These are phyloP conservation scores for Corynascus novoguineensis DNA, from an alignment of 495 filamentous ascomycete species.

Conservation along the genomic window DNA sequence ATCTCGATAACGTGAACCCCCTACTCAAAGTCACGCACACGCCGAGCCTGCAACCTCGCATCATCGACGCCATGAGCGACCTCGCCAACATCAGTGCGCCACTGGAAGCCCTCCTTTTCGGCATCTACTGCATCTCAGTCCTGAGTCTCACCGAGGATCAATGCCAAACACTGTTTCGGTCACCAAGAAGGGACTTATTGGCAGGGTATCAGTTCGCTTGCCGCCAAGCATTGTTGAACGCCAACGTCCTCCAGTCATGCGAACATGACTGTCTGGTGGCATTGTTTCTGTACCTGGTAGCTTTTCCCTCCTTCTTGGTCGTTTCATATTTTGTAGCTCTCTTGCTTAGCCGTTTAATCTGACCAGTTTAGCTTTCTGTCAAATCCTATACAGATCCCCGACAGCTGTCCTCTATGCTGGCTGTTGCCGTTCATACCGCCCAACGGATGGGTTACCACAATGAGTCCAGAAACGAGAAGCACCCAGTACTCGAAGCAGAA, in stretches of 20 bases:
- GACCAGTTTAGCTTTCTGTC: slow-evolving; percentile 47
- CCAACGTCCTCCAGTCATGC: slow-evolving; percentile 37
- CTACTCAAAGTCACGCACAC: slow-evolving; percentile 50
- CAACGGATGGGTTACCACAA: slow-evolving; percentile 50
- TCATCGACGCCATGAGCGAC: slow-evolving; percentile 35
- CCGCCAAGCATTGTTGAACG: slow-evolving; percentile 50
- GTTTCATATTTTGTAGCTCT: not conserved
- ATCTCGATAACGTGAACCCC: slow-evolving; percentile 50
- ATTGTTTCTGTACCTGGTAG: slow-evolving; percentile 55
- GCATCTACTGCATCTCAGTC: slow-evolving; percentile 51
- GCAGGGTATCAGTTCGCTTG: slow-evolving; percentile 47
- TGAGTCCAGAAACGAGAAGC: slow-evolving; percentile 35
- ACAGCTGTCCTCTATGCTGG: slow-evolving; percentile 50
- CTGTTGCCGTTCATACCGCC: slow-evolving; percentile 49
- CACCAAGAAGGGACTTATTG: slow-evolving; percentile 38
- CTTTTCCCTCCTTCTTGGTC: too few species aligned
- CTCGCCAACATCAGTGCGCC: slow-evolving; percentile 26
- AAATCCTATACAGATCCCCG: slow-evolving; percentile 42
- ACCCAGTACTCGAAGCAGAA: slow-evolving; percentile 46
- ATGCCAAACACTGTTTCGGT: slow-evolving; percentile 39
- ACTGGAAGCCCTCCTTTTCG: slow-evolving; percentile 49
- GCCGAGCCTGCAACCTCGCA: slow-evolving; percentile 42
- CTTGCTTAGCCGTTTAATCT: not conserved
- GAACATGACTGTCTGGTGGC: slow-evolving; percentile 55
- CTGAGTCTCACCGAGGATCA: slow-evolving; percentile 41